Evolutionary conservation across 495 filamentous ascomycete genomes (phyloP).

Genomic region (Lepraria neglecta): DNA sequence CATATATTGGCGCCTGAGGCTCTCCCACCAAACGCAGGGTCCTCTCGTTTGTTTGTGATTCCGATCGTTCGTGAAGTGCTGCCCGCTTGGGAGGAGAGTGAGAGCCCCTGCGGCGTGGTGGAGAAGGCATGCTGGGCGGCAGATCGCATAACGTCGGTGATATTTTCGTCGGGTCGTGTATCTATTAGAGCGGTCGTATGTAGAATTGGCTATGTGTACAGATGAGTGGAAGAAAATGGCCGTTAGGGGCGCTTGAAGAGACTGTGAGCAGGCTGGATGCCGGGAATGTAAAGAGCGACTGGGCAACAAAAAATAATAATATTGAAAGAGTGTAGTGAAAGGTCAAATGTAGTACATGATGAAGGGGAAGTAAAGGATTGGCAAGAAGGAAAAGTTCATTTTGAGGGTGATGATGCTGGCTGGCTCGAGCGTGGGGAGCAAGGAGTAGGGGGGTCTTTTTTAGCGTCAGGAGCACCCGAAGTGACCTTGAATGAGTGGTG

Average conservation of each 20-base stretch:
- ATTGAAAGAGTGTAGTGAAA: slow-evolving; percentile 36
- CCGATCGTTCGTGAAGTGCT: slow-evolving; percentile 48
- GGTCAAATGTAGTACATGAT: slow-evolving; percentile 16
- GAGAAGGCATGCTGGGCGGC: slow-evolving; percentile 28
- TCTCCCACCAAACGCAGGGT: slow-evolving; percentile 37
- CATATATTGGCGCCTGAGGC: slow-evolving; percentile 39
- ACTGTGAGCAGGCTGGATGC: slow-evolving; percentile 12
- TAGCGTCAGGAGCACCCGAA: background rate
- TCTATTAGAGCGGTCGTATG: background rate
- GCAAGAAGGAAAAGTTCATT: slow-evolving; percentile 26
- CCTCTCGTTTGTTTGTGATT: slow-evolving; percentile 46
- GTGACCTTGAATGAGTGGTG: background rate
- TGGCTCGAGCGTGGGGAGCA: slow-evolving; percentile 12
- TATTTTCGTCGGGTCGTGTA: background rate
- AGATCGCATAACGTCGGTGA: slow-evolving; percentile 22
- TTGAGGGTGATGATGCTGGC: slow-evolving; percentile 24
- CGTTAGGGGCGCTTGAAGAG: background rate
- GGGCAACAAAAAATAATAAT: slow-evolving; percentile 24
- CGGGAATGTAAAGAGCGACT: slow-evolving; percentile 28
- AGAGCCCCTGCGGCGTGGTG: slow-evolving; percentile 22
- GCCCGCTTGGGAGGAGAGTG: slow-evolving; percentile 34
- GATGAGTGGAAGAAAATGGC: background rate
- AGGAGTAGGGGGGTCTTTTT: slow-evolving; percentile 14
- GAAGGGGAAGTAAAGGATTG: slow-evolving; percentile 16
- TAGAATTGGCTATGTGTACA: background rate